These are phyloP conservation scores for Maudiozyma bulderi DNA, from an alignment of 805 yeast genomes.

Conservation along the genomic window DNA sequence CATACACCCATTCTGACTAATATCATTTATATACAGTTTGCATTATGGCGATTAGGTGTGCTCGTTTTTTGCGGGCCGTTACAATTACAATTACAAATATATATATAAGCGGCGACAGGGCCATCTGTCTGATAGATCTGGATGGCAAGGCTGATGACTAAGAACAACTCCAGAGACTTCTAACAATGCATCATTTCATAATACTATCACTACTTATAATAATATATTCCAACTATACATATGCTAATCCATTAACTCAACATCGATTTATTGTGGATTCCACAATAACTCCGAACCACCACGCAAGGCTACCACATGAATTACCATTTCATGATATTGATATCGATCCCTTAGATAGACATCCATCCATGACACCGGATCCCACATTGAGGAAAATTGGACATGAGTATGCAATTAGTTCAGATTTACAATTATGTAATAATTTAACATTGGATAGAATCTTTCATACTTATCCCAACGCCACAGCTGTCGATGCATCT, in stretches of 20 bases:
- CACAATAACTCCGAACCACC: neutral
- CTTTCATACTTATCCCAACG: slow-evolving; percentile 30
- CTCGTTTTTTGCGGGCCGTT: no score
- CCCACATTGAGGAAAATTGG: slow-evolving; percentile 17
- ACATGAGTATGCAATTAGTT: slow-evolving; percentile 27
- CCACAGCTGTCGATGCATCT: slow-evolving; percentile 91
- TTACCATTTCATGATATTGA: slow-evolving; percentile 30
- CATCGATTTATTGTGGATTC: neutral
- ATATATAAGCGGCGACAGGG: no score
- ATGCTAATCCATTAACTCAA: no score
- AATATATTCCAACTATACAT: no score
- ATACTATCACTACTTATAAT: no score
- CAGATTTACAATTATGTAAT: slow-evolving; percentile 30
- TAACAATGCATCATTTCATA: no score
- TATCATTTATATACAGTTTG: no score
- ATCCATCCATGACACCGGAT: slow-evolving; percentile 31
- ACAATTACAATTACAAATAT: no score
- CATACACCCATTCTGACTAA: no score
- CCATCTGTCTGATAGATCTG: no score
- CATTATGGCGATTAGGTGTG: no score
- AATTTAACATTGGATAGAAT: slow-evolving; percentile 21
- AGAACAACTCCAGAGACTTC: no score
- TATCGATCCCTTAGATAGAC: slow-evolving; percentile 29
- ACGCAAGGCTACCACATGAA: neutral
- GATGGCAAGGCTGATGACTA: neutral